Percentiles rank a stretch among this genome's conserved stretches.
Conservation (phyloP, 768 basidiomycete genomes). For the Mycena kentingensis region DNA sequence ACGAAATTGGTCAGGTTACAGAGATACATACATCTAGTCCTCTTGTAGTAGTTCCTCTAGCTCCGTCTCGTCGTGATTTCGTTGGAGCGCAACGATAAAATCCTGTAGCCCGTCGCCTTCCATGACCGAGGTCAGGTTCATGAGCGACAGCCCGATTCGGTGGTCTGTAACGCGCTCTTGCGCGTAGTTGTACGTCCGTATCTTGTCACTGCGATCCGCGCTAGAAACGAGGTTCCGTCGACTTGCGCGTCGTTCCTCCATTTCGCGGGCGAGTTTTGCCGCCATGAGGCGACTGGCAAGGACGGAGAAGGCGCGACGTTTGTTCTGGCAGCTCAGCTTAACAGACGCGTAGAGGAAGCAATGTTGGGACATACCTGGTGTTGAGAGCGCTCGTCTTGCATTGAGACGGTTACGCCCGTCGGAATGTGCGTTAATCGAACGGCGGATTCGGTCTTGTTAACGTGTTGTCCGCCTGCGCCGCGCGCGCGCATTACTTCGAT, state of each 20-base stretch:
- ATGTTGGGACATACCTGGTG: constrained; percentile 70
- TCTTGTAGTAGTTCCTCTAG: constrained; percentile 54
- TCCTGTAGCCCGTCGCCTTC: constrained; percentile 64
- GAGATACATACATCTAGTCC: constrained; percentile 1
- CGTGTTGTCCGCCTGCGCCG: constrained; percentile 98
- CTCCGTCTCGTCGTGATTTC: constrained; percentile 54
- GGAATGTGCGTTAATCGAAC: constrained; percentile 92
- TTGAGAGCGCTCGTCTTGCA: constrained; percentile 97
- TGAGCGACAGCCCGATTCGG: constrained; percentile 75
- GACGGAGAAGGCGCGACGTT: constrained; percentile 89
- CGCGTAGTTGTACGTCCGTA: constrained; percentile 93
- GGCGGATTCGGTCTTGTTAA: constrained; percentile 98
- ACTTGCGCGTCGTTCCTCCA: constrained; percentile 66
- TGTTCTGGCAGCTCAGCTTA: constrained; percentile 58
- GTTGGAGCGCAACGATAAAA: constrained; percentile 58
- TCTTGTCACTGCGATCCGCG: constrained; percentile 90
- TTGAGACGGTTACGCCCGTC: constrained; percentile 91
- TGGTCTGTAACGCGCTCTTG: constrained; percentile 97
- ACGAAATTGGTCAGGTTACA: too few species aligned
- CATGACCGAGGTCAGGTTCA: constrained; percentile 64
- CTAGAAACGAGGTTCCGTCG: constrained; percentile 76
- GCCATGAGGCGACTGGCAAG: constrained; percentile 86
- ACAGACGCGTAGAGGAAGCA: not conserved
- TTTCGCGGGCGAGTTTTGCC: constrained; percentile 68
- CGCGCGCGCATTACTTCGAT: constrained; percentile 94